A percentile compares a stretch with the other conserved stretches of the same genome.
phyloP scores from a whole-genome alignment of 345 rosid genomes.

The Noccaea bulbosa region DNA sequence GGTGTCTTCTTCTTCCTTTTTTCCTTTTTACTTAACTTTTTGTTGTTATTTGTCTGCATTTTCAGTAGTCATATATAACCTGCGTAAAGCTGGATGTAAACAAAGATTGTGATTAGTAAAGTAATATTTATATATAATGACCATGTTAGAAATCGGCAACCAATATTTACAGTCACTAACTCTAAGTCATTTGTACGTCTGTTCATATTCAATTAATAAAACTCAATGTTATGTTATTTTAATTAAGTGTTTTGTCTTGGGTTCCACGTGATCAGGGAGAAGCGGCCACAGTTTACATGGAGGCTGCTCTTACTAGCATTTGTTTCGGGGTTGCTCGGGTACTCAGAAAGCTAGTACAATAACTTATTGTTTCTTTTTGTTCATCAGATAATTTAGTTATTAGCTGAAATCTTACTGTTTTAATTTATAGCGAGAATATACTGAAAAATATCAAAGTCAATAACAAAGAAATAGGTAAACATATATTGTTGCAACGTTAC shows the following conservation, averaged over 20 bases:
- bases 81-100: neutral
- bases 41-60: neutral
- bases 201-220: slow-evolving; percentile 11
- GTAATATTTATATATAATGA: slow-evolving; percentile 4
- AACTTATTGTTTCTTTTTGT: no score
- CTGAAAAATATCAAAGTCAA: neutral
- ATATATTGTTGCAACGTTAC: neutral
- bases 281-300: slow-evolving; percentile 55
- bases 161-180: neutral
- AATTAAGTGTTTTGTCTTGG: slow-evolving; percentile 7
- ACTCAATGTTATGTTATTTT: neutral
- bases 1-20: slow-evolving; percentile 12
- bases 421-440: no score
- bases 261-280: slow-evolving; percentile 40
- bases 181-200: neutral
- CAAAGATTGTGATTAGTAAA: neutral
- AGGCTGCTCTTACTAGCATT: slow-evolving; percentile 49
- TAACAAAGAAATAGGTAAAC: neutral
- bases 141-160: neutral
- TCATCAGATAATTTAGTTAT: no score
- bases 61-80: neutral
- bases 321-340: slow-evolving; percentile 62
- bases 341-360: neutral
- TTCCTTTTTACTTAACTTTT: neutral
- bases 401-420: no score